Percentiles rank a stretch among this genome's conserved stretches.
These are phyloP conservation scores for Fusarium nisikadoi DNA, from an alignment of 2,329 filamentous ascomycete species.

Conservation along the genomic window DNA sequence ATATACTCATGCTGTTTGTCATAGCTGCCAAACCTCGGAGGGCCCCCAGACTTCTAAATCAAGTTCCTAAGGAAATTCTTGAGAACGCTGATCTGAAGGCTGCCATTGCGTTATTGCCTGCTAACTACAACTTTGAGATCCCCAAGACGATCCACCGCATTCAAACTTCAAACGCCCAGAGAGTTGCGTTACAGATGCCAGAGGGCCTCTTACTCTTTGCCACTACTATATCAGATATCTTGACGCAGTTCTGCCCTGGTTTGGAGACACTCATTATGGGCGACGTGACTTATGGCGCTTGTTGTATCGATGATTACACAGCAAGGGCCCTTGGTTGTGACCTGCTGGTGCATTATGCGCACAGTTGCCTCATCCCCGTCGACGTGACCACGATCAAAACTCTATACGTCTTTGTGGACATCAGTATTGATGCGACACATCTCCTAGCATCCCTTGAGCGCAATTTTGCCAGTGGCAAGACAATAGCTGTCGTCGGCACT, in stretches of 20 bases:
- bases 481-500: conserved; percentile 91
- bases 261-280: conserved; percentile 98
- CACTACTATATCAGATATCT: conserved; percentile 96
- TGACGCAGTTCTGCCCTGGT: conserved; percentile 92
- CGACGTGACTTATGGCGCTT: conserved; percentile 97
- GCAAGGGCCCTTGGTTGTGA: conserved; percentile 94
- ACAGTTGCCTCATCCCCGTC: conserved; percentile 95
- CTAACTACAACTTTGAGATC: conserved; percentile 99
- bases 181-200: conserved; percentile 95
- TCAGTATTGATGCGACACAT: conserved; percentile 92
- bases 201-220: conserved; percentile 95
- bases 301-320: conserved; percentile 98
- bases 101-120: conserved; percentile 85
- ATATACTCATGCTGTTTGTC: conserved; percentile 22
- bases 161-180: conserved; percentile 79
- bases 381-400: conserved; percentile 98
- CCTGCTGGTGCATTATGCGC: conserved; percentile 94
- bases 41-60: conserved; percentile 84
- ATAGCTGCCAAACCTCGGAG: conserved; percentile 77
- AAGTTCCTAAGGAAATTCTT: conserved; percentile 87
- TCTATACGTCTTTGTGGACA: conserved; percentile 97
- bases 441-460: conserved; percentile 86
- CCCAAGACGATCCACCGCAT: conserved; percentile 98
- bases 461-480: conserved; percentile 87
- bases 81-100: conserved; percentile 86